Base-by-base conservation (phyloP, 2,329 filamentous ascomycete species). In the Penicillium sp. region DNA sequence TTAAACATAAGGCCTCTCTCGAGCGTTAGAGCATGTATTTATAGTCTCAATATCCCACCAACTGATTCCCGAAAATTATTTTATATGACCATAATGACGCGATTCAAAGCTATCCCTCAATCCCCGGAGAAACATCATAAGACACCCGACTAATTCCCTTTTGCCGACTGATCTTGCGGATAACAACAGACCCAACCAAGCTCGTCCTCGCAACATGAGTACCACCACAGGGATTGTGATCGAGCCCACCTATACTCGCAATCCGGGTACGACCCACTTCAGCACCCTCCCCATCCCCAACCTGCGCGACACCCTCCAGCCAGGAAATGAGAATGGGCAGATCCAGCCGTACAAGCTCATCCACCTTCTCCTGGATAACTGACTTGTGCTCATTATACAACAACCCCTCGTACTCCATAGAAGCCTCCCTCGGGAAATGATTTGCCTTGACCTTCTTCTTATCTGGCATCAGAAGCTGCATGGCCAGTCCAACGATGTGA, bases 201-300 rank as follows among this genome's bases (percentile, higher is more conserved):
- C 61, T 51, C 25, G 68, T 70, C 39, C 58, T 53, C 23, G 57
- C 52, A 13, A 73, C 65, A 65, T 71, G 68, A 25, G 69, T 72
- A 19, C 69, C 69, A 27, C 69, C 69, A 60, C 69, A 72, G 9
- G 69, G 69, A 57, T 66, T 70, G 8, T 64, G 63, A 59, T 70
- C 70, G 19, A 71, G 44, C 8, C 68, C 67, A 41, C 60, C 68
- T 52, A 72, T 68, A 55, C 68, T 65, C 8, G 68, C 68, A 49
- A 71, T 61, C 8, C 68, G 61, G 13, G 67, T 61, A 35, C 61
- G 60, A 29, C 48, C 48, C 19, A 39, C 6, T 55, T 61, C 8
- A 55, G 47, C 19, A 61, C 59, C 7, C 56, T 60, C 31, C 63
- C 45, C 6, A 62, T 61, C 38, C 65, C 61, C 13, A 66, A 52